Evolutionary conservation across 345 rosid genomes (phyloP), one percentile per base, ranked within the genome.

Genomic region (rapeseed (Brassica napus)): DNA sequence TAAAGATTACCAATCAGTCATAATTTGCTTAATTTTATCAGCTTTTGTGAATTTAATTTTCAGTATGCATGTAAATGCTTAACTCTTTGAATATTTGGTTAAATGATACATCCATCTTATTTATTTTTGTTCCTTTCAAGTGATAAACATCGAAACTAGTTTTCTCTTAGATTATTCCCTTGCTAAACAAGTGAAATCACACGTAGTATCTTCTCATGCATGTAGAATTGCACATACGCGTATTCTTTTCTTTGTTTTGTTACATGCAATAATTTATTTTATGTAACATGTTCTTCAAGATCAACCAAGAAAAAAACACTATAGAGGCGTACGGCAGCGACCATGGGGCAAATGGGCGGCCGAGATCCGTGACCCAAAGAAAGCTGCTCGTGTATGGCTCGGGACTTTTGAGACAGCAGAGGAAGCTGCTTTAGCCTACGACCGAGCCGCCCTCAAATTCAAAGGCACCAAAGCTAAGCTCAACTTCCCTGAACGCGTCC

Each of bases 301-400:
- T 60, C 85, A 12, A 69, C 70, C 87, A 44, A 85, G 90, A 82
- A 88, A 76, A 76, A 85, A 87, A 62, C 97, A 92, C 71, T 94
- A 94, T 74, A 88, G 98, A 77, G 98, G 98, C 70, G 97, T 94
- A 18, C 87, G 98, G 79, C 98, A 91, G 75, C 86, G 98, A 71
- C 97, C 95, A 31, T 94, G 98, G 98, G 98, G 98, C 0, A 94
- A 93, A 82, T 94, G 98, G 98, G 98, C 98, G 0, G 95, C 98
- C 0, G 98, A 94, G 78, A 94, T 94, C 18, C 85, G 98, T 6
- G 94, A 92, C 69, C 98, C 98, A 0, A 67, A 82, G 52, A 94
- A 90, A 77, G 92, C 91, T 63, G 87, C 87, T 5, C 86, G 98
- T 68, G 90, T 88, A 2, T 94, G 98, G 98, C 89, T 94, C 16